phyloP scores from a whole-genome alignment of 2,329 filamentous ascomycete species.

The Curvularia hawaiiensis region DNA sequence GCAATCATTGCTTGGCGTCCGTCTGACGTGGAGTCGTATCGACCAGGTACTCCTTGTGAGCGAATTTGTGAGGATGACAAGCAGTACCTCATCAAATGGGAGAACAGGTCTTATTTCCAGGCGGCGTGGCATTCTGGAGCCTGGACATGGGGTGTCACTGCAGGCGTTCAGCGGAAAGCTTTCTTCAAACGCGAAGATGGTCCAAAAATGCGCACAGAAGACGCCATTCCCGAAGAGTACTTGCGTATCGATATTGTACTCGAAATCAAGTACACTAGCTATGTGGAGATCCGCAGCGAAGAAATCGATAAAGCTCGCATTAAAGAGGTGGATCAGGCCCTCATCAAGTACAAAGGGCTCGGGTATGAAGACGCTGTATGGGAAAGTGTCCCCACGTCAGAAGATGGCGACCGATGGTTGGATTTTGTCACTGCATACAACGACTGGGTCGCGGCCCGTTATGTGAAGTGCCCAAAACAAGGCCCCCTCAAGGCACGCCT shows the following conservation, averaged over 20 bases:
- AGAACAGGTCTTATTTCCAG: conserved; percentile 77
- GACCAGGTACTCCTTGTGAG: conserved; percentile 57
- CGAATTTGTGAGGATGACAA: conserved; percentile 76
- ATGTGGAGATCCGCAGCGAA: conserved; percentile 63
- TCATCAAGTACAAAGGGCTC: conserved; percentile 92
- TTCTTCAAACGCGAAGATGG: conserved; percentile 75
- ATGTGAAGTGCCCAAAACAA: conserved; percentile 66
- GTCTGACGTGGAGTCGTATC: conserved; percentile 61
- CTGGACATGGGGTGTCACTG: conserved; percentile 80
- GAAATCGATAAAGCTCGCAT: conserved; percentile 74
- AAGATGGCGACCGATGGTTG: conserved; percentile 71
- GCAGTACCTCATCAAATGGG: conserved; percentile 93
- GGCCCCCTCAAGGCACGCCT: conserved; percentile 69
- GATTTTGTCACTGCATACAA: conserved; percentile 84
- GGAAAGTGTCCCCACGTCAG: conserved; percentile 75
- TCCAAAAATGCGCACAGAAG: conserved; percentile 72
- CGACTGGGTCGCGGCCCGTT: conserved; percentile 81
- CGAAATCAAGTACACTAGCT: conserved; percentile 71
- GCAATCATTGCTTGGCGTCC: conserved; percentile 90
- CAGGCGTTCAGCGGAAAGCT: conserved; percentile 68
- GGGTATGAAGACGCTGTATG: conserved; percentile 90
- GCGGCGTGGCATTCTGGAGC: conserved; percentile 86
- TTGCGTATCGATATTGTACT: conserved; percentile 89
- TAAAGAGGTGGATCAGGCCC: conserved; percentile 71
- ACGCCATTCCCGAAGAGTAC: conserved; percentile 87